Evolutionary conservation across 2,329 filamentous ascomycete genomes (phyloP).

Genomic region (Colletotrichum australisinense): DNA sequence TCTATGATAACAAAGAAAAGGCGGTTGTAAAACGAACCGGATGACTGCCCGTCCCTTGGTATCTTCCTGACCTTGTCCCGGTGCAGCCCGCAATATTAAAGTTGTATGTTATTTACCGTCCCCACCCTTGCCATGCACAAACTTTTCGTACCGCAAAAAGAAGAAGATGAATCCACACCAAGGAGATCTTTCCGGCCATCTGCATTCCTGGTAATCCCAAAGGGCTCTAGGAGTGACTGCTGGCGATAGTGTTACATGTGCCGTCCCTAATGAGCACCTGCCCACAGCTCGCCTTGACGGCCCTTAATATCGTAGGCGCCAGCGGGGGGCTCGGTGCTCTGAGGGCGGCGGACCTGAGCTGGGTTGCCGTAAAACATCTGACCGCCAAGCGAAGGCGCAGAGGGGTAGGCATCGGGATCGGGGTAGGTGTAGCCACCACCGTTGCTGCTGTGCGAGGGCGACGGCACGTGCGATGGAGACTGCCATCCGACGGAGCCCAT

Average conservation of each 20-base stretch:
- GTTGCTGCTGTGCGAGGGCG: constrained; percentile 73
- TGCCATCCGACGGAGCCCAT: constrained; percentile 87
- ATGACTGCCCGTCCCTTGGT: constrained; percentile 28
- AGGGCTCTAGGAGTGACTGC: neutral
- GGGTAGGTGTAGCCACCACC: constrained; percentile 78
- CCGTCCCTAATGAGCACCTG: constrained; percentile 54
- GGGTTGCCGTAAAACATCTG: constrained; percentile 80
- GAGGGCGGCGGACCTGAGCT: constrained; percentile 74
- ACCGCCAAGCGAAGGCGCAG: constrained; percentile 65
- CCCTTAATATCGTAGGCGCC: constrained; percentile 73
- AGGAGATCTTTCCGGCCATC: neutral
- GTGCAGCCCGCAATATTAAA: constrained; percentile 36
- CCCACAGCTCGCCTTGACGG: constrained; percentile 66
- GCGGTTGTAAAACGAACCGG: constrained; percentile 29
- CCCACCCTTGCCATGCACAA: constrained; percentile 34
- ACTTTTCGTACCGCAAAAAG: constrained; percentile 25
- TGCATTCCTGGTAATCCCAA: neutral
- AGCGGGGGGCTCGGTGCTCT: constrained; percentile 75
- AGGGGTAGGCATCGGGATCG: constrained; percentile 81
- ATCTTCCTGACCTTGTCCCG: constrained; percentile 30
- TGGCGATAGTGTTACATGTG: neutral
- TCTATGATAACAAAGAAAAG: constrained; percentile 33
- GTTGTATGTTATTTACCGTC: constrained; percentile 37
- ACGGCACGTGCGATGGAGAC: constrained; percentile 80
- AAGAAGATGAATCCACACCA: neutral